Evolutionary conservation across 345 rosid genomes (phyloP), one percentile per base, ranked within the genome.

Genomic region (Corchorus olitorius): DNA sequence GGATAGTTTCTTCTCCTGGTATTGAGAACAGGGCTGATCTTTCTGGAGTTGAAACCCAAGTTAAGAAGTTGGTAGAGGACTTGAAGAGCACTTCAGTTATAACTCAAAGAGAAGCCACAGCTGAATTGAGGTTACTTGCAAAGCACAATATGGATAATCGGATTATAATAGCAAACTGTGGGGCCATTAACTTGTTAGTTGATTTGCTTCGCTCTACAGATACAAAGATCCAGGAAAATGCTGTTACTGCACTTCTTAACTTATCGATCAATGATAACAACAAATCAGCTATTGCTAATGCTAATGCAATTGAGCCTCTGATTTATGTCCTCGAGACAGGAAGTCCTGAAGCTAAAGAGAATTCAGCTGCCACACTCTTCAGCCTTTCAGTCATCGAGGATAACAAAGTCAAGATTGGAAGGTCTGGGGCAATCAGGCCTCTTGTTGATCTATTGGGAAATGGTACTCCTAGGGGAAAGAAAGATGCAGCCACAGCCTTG

Each of bases 401-500:
- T 74, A 90, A 92, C 84, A 97, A 92, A 86, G 77, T 84, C 72
- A 87, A 75, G 86, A 97, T 97, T 58, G 97, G 95, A 76, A 77
- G 93, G 19, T 91, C 98, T 4, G 97, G 98, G 62, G 99, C 97
- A 59, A 83, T 97, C 19, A 83, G 80, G 67, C 98, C 99, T 15
- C 92, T 97, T 33, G 98, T 94, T 67, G 91, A 92, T 70, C 85
- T 97, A 65, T 81, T 97, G 65, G 93, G 94, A 55, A 85, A 88
- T 70, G 98, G 97, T 13, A 90, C 94, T 74, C 93, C 93, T 0
- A 82, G 92, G 74, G 99, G 97, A 4, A 97, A 94, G 87, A 92
- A 89, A 82, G 97, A 93, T 76, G 99, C 99, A 10, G 97, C 93
- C 6, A 91, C 97, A 15, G 98, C 99, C 75, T 82, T 97, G 83